A percentile compares a stretch with the other conserved stretches of the same genome.
Evolutionary conservation across 805 yeast genomes (phyloP).

Genomic region (Ogataea minuta): DNA sequence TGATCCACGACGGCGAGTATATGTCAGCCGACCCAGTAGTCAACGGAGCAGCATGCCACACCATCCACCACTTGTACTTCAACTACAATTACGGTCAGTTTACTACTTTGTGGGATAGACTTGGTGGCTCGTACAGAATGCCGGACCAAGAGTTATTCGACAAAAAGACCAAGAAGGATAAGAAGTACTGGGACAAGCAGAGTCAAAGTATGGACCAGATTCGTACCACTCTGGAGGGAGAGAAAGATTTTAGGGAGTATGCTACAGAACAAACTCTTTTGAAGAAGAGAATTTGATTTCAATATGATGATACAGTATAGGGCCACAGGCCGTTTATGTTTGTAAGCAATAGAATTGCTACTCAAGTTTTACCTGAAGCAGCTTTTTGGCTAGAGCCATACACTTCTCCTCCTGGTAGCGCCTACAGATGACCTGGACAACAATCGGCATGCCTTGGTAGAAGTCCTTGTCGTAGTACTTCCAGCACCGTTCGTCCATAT

Average conservation of each 20-base stretch:
- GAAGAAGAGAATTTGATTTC: constrained; percentile 23
- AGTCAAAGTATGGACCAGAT: constrained; percentile 72
- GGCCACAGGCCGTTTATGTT: not conserved
- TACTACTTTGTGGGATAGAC: constrained; percentile 96
- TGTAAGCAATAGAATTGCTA: not conserved
- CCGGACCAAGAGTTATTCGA: constrained; percentile 88
- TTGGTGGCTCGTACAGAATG: constrained; percentile 88
- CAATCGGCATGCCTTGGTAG: constrained; percentile 52
- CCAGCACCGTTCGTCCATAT: constrained; percentile 37
- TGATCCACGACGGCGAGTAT: constrained; percentile 98
- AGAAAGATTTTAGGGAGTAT: constrained; percentile 72
- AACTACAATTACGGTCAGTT: constrained; percentile 98
- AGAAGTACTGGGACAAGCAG: constrained; percentile 68
- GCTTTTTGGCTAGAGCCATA: constrained; percentile 36
- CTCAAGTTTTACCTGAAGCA: constrained; percentile 1
- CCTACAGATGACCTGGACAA: constrained; percentile 52
- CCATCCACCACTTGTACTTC: constrained; percentile 94
- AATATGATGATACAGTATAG: constrained; percentile 4
- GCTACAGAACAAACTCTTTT: constrained; percentile 43
- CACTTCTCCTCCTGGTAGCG: constrained; percentile 60
- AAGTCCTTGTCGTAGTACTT: constrained; percentile 46
- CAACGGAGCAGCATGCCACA: constrained; percentile 98
- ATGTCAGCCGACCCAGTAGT: constrained; percentile 89
- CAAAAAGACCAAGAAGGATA: constrained; percentile 53
- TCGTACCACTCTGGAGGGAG: constrained; percentile 78